phyloP scores from a whole-genome alignment of 495 filamentous ascomycete species.

The Aspergillus heteromorphus region DNA sequence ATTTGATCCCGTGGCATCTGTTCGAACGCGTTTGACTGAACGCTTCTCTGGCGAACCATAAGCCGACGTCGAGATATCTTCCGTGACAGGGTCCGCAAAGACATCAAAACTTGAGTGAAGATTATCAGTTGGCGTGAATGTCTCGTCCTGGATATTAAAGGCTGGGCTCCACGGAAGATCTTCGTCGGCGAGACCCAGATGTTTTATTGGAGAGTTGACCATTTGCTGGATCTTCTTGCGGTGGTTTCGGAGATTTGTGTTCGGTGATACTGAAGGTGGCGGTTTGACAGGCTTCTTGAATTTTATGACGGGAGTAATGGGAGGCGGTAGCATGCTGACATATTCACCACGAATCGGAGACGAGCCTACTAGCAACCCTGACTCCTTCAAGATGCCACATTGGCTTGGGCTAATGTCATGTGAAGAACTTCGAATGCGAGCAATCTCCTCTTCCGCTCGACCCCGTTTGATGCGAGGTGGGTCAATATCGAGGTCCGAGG shows the following conservation, averaged over 20 bases:
- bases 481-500: constrained; percentile 66
- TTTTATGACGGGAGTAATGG: constrained; percentile 80
- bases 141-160: constrained; percentile 59
- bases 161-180: constrained; percentile 71
- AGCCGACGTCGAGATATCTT: constrained; percentile 44
- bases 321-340: constrained; percentile 62
- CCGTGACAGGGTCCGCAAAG: constrained; percentile 58
- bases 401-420: constrained; percentile 81
- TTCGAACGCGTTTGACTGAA: constrained; percentile 56
- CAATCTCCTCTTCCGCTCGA: constrained; percentile 92
- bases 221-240: constrained; percentile 80
- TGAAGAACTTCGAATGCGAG: constrained; percentile 84
- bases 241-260: constrained; percentile 90
- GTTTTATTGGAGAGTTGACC: constrained; percentile 80
- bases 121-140: constrained; percentile 42
- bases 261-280: constrained; percentile 84
- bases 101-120: constrained; percentile 61
- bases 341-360: constrained; percentile 55
- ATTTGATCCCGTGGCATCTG: constrained; percentile 44
- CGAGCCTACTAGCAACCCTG: constrained; percentile 45
- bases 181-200: constrained; percentile 59
- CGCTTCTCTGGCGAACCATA: constrained; percentile 74
- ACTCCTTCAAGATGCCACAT: constrained; percentile 41
- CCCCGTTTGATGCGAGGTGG: constrained; percentile 78
- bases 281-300: constrained; percentile 78